Percentiles rank a stretch among this genome's conserved stretches.
Conservation (phyloP, 345 rosid species). For the Triadica sebifera region DNA sequence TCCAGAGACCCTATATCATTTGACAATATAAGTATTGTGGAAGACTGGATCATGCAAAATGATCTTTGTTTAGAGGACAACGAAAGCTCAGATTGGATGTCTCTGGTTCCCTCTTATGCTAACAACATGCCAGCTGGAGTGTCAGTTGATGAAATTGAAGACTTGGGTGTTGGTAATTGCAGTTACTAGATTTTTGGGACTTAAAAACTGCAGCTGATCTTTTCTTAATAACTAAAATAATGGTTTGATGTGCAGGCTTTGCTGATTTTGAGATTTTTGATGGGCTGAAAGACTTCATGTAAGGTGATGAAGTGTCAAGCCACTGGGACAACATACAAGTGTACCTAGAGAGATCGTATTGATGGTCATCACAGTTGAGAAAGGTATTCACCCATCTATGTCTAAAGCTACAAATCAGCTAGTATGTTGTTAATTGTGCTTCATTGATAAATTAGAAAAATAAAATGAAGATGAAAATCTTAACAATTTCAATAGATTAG, state of each 20-base stretch:
- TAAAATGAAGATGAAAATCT: too few relatives aligned
- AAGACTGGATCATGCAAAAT: constrained; percentile 76
- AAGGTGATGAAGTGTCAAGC: neutral
- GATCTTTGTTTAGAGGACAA: constrained; percentile 47
- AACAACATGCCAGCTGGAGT: constrained; percentile 43
- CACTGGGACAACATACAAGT: neutral
- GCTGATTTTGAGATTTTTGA: constrained; percentile 72
- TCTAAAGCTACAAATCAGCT: too few relatives aligned
- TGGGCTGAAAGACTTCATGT: constrained; percentile 17
- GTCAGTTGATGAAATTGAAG: constrained; percentile 54
- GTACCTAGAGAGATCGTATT: too few relatives aligned
- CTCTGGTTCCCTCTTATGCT: constrained; percentile 44
- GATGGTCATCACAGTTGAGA: too few relatives aligned
- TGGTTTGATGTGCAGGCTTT: constrained; percentile 56
- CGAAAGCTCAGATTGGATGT: constrained; percentile 66
- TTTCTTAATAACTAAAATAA: neutral
- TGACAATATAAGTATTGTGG: constrained; percentile 42
- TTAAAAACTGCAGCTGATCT: neutral
- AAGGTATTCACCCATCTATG: too few relatives aligned
- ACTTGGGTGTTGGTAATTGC: constrained; percentile 57
- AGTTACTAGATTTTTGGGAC: constrained; percentile 9
- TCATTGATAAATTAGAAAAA: too few relatives aligned
- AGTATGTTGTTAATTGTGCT: too few relatives aligned
- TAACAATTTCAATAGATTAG: too few relatives aligned
- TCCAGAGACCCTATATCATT: constrained; percentile 50